These are phyloP conservation scores for Metschnikowia gruessii DNA, from an alignment of 805 yeast species.

Conservation along the genomic window DNA sequence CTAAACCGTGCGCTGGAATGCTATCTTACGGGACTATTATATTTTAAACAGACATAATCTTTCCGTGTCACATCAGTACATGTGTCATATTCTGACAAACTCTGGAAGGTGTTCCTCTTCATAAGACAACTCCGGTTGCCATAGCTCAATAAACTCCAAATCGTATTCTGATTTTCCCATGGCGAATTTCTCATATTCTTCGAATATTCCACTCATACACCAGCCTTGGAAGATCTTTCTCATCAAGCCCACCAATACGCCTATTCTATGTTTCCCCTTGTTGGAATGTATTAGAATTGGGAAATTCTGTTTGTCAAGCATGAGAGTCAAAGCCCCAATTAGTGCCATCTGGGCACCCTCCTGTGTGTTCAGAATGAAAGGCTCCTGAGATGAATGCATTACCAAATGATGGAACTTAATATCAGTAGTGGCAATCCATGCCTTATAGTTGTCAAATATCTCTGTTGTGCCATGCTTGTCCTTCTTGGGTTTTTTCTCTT, in stretches of 20 bases:
- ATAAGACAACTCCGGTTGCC: slow-evolving; percentile 58
- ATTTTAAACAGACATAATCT: neutral
- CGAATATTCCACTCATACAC: slow-evolving; percentile 90
- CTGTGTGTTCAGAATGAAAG: slow-evolving; percentile 53
- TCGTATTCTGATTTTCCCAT: slow-evolving; percentile 93
- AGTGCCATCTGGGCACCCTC: slow-evolving; percentile 46
- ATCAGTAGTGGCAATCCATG: slow-evolving; percentile 57
- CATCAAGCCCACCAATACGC: slow-evolving; percentile 88
- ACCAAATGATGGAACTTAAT: slow-evolving; percentile 57
- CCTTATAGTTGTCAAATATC: slow-evolving; percentile 54
- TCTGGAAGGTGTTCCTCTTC: slow-evolving; percentile 53
- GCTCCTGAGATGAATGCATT: slow-evolving; percentile 74
- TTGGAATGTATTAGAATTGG: slow-evolving; percentile 91
- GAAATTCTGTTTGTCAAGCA: slow-evolving; percentile 65
- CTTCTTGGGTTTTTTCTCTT: slow-evolving; percentile 26
- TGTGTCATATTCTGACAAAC: slow-evolving; percentile 48
- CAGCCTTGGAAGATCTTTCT: slow-evolving; percentile 86
- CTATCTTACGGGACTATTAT: neutral
- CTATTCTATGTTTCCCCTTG: slow-evolving; percentile 96
- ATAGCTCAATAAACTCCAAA: slow-evolving; percentile 82
- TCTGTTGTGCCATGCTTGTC: slow-evolving; percentile 52
- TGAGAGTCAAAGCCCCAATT: slow-evolving; percentile 51
- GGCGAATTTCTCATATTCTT: slow-evolving; percentile 90
- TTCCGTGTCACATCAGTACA: neutral
- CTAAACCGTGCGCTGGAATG: no score